A percentile compares a stretch with the other conserved stretches of the same genome.
phyloP scores from a whole-genome alignment of 2,329 filamentous ascomycete species.

The Ceratocystis alfenasii region DNA sequence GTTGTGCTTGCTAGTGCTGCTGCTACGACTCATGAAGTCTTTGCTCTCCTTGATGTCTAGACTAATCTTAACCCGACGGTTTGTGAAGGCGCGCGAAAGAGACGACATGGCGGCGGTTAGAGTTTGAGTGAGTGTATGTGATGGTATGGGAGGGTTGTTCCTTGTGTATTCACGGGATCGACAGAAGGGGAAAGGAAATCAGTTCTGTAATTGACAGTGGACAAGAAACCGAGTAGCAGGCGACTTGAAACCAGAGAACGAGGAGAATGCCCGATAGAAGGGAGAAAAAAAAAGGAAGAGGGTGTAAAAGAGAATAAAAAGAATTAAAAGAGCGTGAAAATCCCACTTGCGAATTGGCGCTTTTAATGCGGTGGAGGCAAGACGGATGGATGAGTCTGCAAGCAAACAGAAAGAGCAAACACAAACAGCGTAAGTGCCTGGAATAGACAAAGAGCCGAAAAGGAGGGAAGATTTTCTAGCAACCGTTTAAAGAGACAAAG shows the following conservation, averaged over 20 bases:
- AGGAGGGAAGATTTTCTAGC: not conserved
- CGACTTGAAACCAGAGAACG: constrained; percentile 13
- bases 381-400: constrained; percentile 6
- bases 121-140: constrained; percentile 9
- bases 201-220: constrained; percentile 1
- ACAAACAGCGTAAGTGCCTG: constrained; percentile 12
- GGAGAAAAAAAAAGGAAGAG: constrained; percentile 8
- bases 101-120: constrained; percentile 37
- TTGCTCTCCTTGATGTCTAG: constrained; percentile 36
- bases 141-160: not conserved
- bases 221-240: constrained; percentile 17
- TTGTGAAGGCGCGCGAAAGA: constrained; percentile 60
- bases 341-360: constrained; percentile 8
- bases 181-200: not conserved
- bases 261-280: not conserved
- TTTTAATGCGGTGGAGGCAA: constrained; percentile 9
- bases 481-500: not conserved
- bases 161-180: not conserved
- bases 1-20: constrained; percentile 39
- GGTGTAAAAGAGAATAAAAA: constrained; percentile 7
- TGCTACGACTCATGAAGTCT: constrained; percentile 37
- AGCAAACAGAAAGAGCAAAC: constrained; percentile 19
- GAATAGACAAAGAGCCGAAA: constrained; percentile 18
- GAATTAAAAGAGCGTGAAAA: constrained; percentile 12
- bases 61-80: constrained; percentile 48